A percentile compares a stretch with the other conserved stretches of the same genome.
These are phyloP conservation scores for Candida coleopterorum DNA, from an alignment of 805 yeast genomes.

Conservation along the genomic window DNA sequence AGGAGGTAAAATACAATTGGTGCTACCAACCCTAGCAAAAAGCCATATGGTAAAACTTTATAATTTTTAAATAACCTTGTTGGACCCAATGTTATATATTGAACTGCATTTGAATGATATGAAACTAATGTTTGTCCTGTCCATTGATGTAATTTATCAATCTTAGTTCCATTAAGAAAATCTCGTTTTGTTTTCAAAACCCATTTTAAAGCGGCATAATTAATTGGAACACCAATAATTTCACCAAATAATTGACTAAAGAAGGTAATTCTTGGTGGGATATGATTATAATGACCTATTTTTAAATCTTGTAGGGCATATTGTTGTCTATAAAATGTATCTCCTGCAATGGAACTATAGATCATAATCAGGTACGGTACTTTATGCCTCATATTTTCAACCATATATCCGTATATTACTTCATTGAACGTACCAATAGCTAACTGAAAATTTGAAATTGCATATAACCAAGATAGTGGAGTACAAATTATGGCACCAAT, in stretches of 20 bases:
- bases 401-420: conserved; percentile 40
- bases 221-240: conserved; percentile 44
- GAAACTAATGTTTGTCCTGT: conserved; percentile 37
- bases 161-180: conserved; percentile 24
- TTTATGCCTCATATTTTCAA: conserved; percentile 22
- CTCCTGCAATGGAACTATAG: conserved; percentile 44
- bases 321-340: conserved; percentile 30
- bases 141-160: conserved; percentile 44
- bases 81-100: conserved; percentile 43
- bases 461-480: conserved; percentile 46
- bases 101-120: conserved; percentile 41
- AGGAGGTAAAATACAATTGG: conserved; percentile 27
- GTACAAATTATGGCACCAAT: conserved; percentile 41
- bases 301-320: conserved; percentile 22
- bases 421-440: conserved; percentile 48
- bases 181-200: conserved; percentile 31
- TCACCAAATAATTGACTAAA: conserved; percentile 47
- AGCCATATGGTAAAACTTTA: conserved; percentile 38
- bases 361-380: conserved; percentile 44
- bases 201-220: conserved; percentile 43
- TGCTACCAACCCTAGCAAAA: conserved; percentile 29
- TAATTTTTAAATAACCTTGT: conserved; percentile 33
- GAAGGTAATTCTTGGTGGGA: conserved; percentile 46
- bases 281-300: conserved; percentile 46
- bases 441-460: conserved; percentile 45